phyloP scores from a whole-genome alignment of 2,329 filamentous ascomycete species.

The Dactylonectria estremocensis region DNA sequence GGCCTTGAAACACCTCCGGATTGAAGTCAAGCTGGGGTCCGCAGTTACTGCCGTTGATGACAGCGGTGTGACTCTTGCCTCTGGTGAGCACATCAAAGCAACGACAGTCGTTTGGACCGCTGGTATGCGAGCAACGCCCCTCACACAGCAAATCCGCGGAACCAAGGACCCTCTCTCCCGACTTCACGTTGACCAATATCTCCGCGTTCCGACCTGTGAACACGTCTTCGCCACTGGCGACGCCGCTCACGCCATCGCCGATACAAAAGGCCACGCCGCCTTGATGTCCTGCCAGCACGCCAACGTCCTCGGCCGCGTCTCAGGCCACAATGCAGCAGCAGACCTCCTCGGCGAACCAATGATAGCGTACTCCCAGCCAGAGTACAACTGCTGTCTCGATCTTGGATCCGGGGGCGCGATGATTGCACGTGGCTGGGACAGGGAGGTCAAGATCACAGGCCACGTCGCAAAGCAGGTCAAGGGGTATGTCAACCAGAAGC shows the following conservation, averaged over 20 bases:
- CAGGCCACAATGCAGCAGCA: slow-evolving; percentile 54
- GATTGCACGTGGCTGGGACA: slow-evolving; percentile 51
- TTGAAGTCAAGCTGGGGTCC: slow-evolving; percentile 51
- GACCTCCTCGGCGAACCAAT: slow-evolving; percentile 49
- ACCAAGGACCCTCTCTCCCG: slow-evolving; percentile 43
- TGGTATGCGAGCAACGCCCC: slow-evolving; percentile 51
- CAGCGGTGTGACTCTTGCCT: slow-evolving; percentile 43
- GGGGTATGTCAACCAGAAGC: slow-evolving; percentile 49
- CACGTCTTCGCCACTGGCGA: slow-evolving; percentile 51
- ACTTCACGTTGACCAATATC: slow-evolving; percentile 27
- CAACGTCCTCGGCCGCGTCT: slow-evolving; percentile 51
- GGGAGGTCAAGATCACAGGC: slow-evolving; percentile 48
- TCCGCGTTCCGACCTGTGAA: slow-evolving; percentile 1
- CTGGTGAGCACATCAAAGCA: slow-evolving; percentile 53
- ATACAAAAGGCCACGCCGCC: slow-evolving; percentile 47
- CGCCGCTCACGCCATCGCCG: slow-evolving; percentile 47
- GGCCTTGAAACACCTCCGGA: slow-evolving; percentile 48
- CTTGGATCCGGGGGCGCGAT: slow-evolving; percentile 52
- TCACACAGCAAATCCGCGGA: slow-evolving; percentile 53
- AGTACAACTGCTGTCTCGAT: slow-evolving; percentile 55
- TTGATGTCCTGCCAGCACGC: slow-evolving; percentile 60
- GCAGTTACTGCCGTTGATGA: slow-evolving; percentile 47
- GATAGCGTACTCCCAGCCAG: slow-evolving; percentile 49
- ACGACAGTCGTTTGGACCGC: slow-evolving; percentile 57
- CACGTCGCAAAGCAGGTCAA: slow-evolving; percentile 53